Evolutionary conservation across 1,284 basidiomycete species (phyloP), one percentile per base, ranked within the genome.

Genomic region (Afroboletus lepidellus): DNA sequence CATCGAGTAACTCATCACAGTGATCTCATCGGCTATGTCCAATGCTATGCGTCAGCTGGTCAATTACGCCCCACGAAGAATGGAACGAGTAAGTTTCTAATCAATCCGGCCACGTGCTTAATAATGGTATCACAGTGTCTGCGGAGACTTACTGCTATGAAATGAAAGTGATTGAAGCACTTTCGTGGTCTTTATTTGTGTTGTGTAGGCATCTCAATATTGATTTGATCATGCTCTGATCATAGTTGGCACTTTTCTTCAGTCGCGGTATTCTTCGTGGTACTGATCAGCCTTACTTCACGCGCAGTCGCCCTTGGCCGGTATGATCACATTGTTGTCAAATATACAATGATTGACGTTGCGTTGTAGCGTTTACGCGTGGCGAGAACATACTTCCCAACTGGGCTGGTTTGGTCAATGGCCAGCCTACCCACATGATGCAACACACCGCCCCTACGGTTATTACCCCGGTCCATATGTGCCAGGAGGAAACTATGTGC

Each of bases 161-260:
- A 62, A 87, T 89, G 82, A 88, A 85, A 66, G 81, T 84, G 49
- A 76, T 88, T 34, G 79, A 89, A 59, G 87, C 85, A 1, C 83
- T 90, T 65, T 90, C 88, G 1, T 91, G 89, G 88, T 75, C 80
- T 63, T 72, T 80, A 49, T 90, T 90, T 61, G 74, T 74, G 49
- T 62, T 83, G 43, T 81, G 83, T 75, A 61, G 44, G 84, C 77
- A 16, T 62, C 71, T 49, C 74, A 38, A 43, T 68, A 75, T 42
- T 53, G 48, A 63, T 43, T 70, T 57, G 54, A 30, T 70, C 72
- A 57, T 74, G 69, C 7, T 69, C 64, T 57, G 52, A 71, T 51
- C 69, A 71, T 51, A 69, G 73, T 49, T 73, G 70, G 67, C 45
- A 52, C 38, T 52, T 39, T 20, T 48, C 38, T 34, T 21, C 57